Conservation (phyloP, 257 asterid genomes). For the Lycium barbarum region DNA sequence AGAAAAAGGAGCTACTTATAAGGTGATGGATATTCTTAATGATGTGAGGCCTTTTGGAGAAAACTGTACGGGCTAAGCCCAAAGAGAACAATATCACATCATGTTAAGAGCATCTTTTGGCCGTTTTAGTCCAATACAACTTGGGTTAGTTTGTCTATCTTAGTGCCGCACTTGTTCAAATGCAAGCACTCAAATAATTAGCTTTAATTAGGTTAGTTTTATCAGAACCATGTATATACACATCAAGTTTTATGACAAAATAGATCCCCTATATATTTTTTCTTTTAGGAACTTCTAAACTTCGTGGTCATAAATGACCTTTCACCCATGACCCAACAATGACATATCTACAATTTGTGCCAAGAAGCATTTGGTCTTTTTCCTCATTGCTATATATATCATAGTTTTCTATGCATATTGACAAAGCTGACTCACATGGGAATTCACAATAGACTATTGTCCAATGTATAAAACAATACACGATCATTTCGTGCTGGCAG, state of each 20-base stretch:
- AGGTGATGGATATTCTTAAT: no score
- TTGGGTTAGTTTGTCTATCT: no score
- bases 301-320: background rate
- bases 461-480: background rate
- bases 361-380: conserved; percentile 9
- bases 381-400: background rate
- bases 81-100: no score
- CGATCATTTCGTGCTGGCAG: background rate
- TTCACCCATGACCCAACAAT: conserved; percentile 4
- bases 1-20: no score
- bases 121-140: no score
- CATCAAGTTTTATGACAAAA: conserved; percentile 5
- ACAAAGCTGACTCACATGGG: conserved; percentile 11
- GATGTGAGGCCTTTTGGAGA: no score
- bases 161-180: no score
- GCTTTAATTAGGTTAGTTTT: background rate
- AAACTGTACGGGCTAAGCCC: no score
- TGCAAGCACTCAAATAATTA: no score
- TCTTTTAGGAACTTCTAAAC: background rate
- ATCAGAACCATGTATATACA: background rate
- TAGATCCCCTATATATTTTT: background rate
- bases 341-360: background rate
- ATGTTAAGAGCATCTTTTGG: no score
- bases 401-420: background rate
- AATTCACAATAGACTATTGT: background rate